Percentiles rank a stretch among this genome's conserved stretches.
Conservation (phyloP, 345 rosid species). For the Bretschneidera sinensis region DNA sequence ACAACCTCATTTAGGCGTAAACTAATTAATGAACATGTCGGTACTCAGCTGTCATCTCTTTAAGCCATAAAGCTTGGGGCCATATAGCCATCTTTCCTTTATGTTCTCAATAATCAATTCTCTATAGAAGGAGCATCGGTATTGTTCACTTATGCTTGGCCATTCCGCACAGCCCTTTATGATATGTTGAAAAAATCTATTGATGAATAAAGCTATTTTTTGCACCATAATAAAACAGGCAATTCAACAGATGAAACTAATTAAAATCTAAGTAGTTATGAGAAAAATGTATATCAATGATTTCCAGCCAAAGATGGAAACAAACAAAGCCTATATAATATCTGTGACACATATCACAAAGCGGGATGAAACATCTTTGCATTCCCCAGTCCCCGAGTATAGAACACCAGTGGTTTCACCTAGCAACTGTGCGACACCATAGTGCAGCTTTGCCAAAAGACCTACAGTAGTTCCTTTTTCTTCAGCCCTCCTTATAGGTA, state of each 20-base stretch:
- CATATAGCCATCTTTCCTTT: no score
- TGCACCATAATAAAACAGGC: not conserved
- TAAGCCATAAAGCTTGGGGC: no score
- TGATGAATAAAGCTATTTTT: not conserved
- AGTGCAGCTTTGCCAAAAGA: slow-evolving; percentile 67
- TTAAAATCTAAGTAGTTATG: not conserved
- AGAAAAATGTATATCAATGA: not conserved
- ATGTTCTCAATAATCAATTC: no score
- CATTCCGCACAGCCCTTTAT: not conserved
- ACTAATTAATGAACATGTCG: no score
- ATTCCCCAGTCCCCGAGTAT: slow-evolving; percentile 33
- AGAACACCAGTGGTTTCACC: slow-evolving; percentile 43
- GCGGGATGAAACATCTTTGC: slow-evolving; percentile 45
- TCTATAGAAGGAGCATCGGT: no score
- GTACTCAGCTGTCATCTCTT: no score
- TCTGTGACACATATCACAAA: slow-evolving; percentile 40
- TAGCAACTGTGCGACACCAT: slow-evolving; percentile 51
- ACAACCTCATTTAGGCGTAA: no score
- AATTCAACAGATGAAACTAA: not conserved
- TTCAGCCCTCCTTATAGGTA: slow-evolving; percentile 59
- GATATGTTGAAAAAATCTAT: not conserved
- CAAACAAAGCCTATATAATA: not conserved
- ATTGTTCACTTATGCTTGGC: not conserved
- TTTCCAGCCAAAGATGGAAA: not conserved
- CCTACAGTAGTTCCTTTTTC: slow-evolving; percentile 42